Evolutionary conservation across 306 rosid species (phyloP), one percentile per base, ranked within the genome.

Genomic region (Dalbergia cochinchinensis): DNA sequence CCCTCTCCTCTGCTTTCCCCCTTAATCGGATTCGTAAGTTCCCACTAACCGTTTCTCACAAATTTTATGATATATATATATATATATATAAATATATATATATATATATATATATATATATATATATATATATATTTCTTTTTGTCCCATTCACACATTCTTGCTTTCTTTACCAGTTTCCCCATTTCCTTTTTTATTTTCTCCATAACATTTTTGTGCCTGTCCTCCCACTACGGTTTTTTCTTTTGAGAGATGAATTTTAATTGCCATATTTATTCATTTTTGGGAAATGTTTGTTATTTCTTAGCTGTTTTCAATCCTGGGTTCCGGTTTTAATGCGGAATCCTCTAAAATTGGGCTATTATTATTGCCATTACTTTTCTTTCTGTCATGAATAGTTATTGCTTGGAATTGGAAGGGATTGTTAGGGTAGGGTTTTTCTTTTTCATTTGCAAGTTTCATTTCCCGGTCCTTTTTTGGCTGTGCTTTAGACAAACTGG

Each of bases 21-120:
- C 42, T 45, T 50, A 16, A 22, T 69, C 67, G 42, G 69, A 84
- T 80, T 71, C 13, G 82, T 70, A 80, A 70, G 76, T 71, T 48
- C 62, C 53, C 26, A 5, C 50, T 26, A 58, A 26, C 4, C 3
- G 13, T 42, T 59, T 33, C n/a, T 2, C 8, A 3, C 3, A 3
- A 13, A 6, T 51, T 51, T 51, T 18, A 8, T 5, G 37, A 34
- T 26, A 0, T 26, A 26, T 26, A 26, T 26, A 26, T 26, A 26
- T 26, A 0, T 26, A 0, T 39, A 34, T 13, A n/a, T n/a, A n/a
- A n/a, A n/a, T 50, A 34, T 26, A 0, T 26, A 26, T 26, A 26
- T 26, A 26, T 26, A 26, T 26, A 0, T 26, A 0, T 39, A 34
- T 13, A n/a, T n/a, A n/a, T n/a, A n/a, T 50, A 34, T 26, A 0